Percentiles rank a stretch among this genome's conserved stretches.
Conservation (phyloP, 2,329 filamentous ascomycete genomes). For the Pseudocercospora macadamiae region DNA sequence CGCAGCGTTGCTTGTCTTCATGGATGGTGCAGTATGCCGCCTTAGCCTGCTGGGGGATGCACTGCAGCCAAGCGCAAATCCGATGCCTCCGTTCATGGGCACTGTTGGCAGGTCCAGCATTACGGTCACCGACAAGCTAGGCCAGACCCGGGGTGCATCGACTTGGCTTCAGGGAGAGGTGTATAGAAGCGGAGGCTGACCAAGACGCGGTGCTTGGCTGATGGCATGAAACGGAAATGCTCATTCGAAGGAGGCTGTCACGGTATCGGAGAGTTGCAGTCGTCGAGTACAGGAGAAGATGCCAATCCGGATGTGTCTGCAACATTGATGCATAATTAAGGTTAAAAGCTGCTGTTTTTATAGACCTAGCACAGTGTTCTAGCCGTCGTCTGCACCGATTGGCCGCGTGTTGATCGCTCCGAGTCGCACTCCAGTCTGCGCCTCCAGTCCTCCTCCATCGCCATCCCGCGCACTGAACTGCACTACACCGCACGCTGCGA, state of each 20-base stretch:
- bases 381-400: neutral
- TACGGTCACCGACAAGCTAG: neutral
- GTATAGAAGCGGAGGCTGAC: neutral
- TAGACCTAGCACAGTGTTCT: no score
- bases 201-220: neutral
- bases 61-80: neutral
- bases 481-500: no score
- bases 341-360: no score
- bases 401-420: neutral
- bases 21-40: neutral
- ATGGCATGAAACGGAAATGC: neutral
- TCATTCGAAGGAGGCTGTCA: neutral
- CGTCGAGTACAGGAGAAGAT: no score
- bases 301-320: no score
- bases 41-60: neutral
- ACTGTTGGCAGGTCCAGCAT: neutral
- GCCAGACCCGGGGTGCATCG: neutral
- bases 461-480: no score
- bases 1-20: neutral
- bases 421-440: no score
- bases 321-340: no score
- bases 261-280: neutral
- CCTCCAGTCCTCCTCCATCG: no score
- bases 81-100: neutral
- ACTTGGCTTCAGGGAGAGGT: neutral